Evolutionary conservation across 78 protist genomes (phyloP), one percentile per base, ranked within the genome.

Genomic region (Dictyostelium discoideum): DNA sequence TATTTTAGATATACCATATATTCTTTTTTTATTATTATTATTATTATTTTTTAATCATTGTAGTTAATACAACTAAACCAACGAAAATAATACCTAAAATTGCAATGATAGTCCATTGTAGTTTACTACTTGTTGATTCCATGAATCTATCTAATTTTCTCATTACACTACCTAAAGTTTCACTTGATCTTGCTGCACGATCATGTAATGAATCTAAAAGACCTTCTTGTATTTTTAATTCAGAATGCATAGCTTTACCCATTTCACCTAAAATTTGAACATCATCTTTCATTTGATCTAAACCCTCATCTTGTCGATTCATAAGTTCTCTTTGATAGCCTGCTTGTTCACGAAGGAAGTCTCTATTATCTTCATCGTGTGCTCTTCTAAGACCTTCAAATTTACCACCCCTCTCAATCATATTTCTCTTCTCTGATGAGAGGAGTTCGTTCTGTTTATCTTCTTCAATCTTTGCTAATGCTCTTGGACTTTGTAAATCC

Each of bases 141-240:
- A 90, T 90, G 37, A 90, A 82, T 83, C 81, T 80, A 82, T 90
- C 95, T 72, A 90, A 90, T 83, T 73, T 80, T 90, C 95, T 80
- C 95, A 90, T 90, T 20, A 90, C 83, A 82, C 88, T 69, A 37
- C 82, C 95, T 3, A 90, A 20, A 16, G 88, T 37, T 16, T 29
- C 88, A 5, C 26, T n/a, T 46, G 95, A 90, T 22, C 74, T 80
- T 0, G 69, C 84, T 37, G 85, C 95, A 37, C 95, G 37, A 7
- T 90, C 84, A 14, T 73, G 83, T 50, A 90, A 16, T 73, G 87
- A 63, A 82, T 90, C 95, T 16, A 90, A 82, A 72, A 90, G 74
- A 73, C 79, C 81, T 5, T 29, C 83, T 73, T 90, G 95, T 11
- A 50, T 6, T 72, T 90, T 32, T 20, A 82, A 14, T 82, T 90